Conservation (phyloP, 495 filamentous ascomycete genomes). For the Annulohypoxylon nitens region DNA sequence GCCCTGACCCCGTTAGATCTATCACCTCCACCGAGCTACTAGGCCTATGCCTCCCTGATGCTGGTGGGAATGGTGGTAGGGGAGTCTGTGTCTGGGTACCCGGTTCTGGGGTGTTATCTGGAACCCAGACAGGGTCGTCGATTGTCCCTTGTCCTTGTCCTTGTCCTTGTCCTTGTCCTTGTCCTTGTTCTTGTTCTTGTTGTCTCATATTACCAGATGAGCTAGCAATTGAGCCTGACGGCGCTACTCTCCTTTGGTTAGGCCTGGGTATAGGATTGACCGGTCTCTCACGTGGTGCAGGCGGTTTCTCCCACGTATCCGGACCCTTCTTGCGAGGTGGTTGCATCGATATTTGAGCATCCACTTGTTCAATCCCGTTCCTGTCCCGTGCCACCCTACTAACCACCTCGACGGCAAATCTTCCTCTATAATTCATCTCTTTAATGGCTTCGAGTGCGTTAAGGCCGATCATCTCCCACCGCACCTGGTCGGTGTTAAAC, state of each 20-base stretch:
- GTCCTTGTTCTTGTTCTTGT: too few species aligned
- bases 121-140: too few species aligned
- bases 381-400: not conserved
- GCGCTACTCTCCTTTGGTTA: not conserved
- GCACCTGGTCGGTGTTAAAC: conserved; percentile 41
- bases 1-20: too few species aligned
- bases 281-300: not conserved
- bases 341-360: conserved; percentile 11
- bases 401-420: conserved; percentile 44
- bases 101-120: too few species aligned
- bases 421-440: conserved; percentile 41
- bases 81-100: too few species aligned
- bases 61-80: too few species aligned
- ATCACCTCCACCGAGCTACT: too few species aligned
- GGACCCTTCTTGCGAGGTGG: not conserved
- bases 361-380: not conserved
- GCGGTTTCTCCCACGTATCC: not conserved
- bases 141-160: too few species aligned
- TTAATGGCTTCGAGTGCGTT: conserved; percentile 29
- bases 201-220: not conserved
- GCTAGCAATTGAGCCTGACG: not conserved
- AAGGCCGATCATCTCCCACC: conserved; percentile 50
- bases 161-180: too few species aligned
- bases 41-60: too few species aligned
- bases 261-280: not conserved